These are phyloP conservation scores for Fusarium drepaniforme DNA, from an alignment of 2,329 filamentous ascomycete species.

Conservation along the genomic window DNA sequence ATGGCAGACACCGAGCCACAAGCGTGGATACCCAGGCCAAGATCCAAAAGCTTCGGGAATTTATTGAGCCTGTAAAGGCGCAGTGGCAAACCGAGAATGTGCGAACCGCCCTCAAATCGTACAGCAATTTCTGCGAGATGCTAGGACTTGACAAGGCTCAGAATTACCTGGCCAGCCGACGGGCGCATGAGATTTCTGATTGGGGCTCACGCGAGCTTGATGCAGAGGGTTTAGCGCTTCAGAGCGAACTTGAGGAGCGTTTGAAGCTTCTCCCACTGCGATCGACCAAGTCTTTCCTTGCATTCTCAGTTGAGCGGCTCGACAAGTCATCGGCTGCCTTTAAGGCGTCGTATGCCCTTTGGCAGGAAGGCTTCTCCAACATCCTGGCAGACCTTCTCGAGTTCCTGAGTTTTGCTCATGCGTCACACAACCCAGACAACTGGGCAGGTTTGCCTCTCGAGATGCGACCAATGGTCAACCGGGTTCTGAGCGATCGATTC, in stretches of 20 bases:
- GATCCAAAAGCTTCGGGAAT: constrained; percentile 77
- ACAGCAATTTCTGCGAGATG: constrained; percentile 82
- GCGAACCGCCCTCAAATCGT: constrained; percentile 76
- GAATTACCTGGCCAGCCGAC: constrained; percentile 79
- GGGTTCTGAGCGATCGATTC: constrained; percentile 93
- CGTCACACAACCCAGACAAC: constrained; percentile 87
- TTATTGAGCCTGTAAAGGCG: constrained; percentile 84
- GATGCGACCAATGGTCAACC: constrained; percentile 80
- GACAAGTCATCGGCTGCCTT: constrained; percentile 80
- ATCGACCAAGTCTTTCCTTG: constrained; percentile 91
- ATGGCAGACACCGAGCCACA: constrained; percentile 79
- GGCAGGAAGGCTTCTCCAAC: constrained; percentile 83
- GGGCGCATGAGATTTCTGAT: constrained; percentile 81
- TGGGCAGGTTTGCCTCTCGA: constrained; percentile 84
- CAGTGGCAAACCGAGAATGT: constrained; percentile 83
- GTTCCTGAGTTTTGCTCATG: constrained; percentile 89
- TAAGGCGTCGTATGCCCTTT: constrained; percentile 82
- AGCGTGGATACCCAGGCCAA: constrained; percentile 79
- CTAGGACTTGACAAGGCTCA: constrained; percentile 85
- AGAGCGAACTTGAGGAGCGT: constrained; percentile 81
- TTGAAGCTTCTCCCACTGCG: constrained; percentile 84
- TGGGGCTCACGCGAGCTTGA: constrained; percentile 87
- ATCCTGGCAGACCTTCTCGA: constrained; percentile 90
- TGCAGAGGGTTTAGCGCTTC: constrained; percentile 81
- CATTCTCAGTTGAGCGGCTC: constrained; percentile 90